Base-by-base conservation (phyloP, 2,329 filamentous ascomycete genomes). In the Verticillium nonalfalfae region DNA sequence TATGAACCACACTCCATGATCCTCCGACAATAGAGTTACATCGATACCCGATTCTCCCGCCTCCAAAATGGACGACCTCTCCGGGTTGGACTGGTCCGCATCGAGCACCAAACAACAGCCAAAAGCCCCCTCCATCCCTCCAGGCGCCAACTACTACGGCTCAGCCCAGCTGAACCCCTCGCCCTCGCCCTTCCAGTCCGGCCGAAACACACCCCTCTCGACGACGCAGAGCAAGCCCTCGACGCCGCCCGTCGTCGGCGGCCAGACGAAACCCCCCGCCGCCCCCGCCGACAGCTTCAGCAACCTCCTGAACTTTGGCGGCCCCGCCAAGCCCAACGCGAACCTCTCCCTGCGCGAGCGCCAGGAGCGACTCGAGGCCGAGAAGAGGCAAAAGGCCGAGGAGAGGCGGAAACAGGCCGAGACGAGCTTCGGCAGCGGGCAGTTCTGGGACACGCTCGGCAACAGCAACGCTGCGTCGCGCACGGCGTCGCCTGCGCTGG, bases 291-390 rank as follows among this genome's bases (percentile, higher is more conserved):
- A 95, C 71, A 92, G 89, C 78, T 95, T 95, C 76, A 90, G 90
- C 69, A 90, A 87, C 68, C 79, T 95, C 59, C 80, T 93, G 64
- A 86, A 82, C 66, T 86, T 89, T 68, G 58, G 59, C 39, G 84
- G 84, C 57, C 75, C 82, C 35, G 77, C 82, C 58, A 88, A 87
- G 72, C 75, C 77, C 60, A 84, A 82, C 35, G 89, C 87, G 73
- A 95, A 90, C 65, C 79, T 97, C 15, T 89, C 86, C 64, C 76
- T 97, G 66, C 85, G 90, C 66, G 91, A 96, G 74, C 88, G 92
- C 69, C 90, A 91, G 74, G 84, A 86, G 64, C 85, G 84, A 63
- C 74, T 89, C 40, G 82, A 86, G 65, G 83, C 80, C 4, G 85
- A 89, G 74, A 91, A 86, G 75, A 80, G 83, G 38, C 85, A 79